phyloP scores from a whole-genome alignment of 768 basidiomycete genomes.

The Multifurca ochricompacta region DNA sequence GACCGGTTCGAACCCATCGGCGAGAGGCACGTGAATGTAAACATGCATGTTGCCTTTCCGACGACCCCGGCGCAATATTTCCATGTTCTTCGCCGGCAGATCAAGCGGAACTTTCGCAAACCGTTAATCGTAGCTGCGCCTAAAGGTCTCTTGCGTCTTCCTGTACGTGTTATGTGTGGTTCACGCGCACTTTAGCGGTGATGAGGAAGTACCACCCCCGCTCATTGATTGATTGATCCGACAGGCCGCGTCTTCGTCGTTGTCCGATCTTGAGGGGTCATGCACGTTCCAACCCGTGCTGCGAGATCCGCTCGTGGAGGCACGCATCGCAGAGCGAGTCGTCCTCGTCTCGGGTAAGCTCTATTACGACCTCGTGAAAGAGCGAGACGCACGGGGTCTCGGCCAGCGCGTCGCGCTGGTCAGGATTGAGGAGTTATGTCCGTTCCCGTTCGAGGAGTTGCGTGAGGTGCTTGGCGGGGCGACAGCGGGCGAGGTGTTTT shows the following conservation, averaged over 20 bases:
- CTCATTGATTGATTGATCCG: neutral
- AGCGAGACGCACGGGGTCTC: slow-evolving; percentile 44
- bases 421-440: slow-evolving; percentile 76
- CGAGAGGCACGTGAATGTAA: slow-evolving; percentile 46
- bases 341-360: slow-evolving; percentile 75
- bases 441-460: slow-evolving; percentile 71
- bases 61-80: slow-evolving; percentile 91
- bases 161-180: slow-evolving; percentile 45
- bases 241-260: slow-evolving; percentile 65
- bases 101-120: slow-evolving; percentile 78
- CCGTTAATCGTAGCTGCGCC: slow-evolving; percentile 81
- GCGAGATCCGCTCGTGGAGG: slow-evolving; percentile 37
- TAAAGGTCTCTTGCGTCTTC: slow-evolving; percentile 70
- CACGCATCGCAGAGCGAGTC: slow-evolving; percentile 47
- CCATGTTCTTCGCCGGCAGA: slow-evolving; percentile 84
- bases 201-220: neutral
- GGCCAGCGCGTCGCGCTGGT: slow-evolving; percentile 54
- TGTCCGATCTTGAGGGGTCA: slow-evolving; percentile 52
- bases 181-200: neutral
- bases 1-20: slow-evolving; percentile 43
- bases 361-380: slow-evolving; percentile 79
- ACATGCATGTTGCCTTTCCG: slow-evolving; percentile 80
- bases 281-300: slow-evolving; percentile 65
- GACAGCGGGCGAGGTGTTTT: slow-evolving; percentile 42
- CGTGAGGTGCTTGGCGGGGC: slow-evolving; percentile 35